phyloP scores from a whole-genome alignment of 1,139 yeast species.

The Suhomyces maxii region DNA sequence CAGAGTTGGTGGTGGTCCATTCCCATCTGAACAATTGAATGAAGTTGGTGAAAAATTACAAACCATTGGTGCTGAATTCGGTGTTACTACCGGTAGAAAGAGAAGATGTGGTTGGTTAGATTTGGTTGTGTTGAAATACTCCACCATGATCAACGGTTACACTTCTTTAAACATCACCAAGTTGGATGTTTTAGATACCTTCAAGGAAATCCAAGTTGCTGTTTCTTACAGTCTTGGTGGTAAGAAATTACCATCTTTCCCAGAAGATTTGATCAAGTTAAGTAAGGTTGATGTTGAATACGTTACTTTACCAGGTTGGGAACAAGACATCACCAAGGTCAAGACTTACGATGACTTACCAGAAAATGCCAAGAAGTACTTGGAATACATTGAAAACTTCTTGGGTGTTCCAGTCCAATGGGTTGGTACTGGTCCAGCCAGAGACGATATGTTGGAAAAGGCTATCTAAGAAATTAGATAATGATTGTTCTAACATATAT shows the following conservation, averaged over 20 bases:
- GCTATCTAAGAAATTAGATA: constrained; percentile 11
- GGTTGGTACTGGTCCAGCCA: constrained; percentile 99
- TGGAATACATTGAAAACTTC: constrained; percentile 81
- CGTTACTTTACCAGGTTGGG: constrained; percentile 93
- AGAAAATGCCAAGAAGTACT: constrained; percentile 78
- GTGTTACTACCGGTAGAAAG: constrained; percentile 99
- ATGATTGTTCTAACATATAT: too few relatives aligned
- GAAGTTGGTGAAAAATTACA: constrained; percentile 85
- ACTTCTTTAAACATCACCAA: constrained; percentile 93
- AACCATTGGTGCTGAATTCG: constrained; percentile 89
- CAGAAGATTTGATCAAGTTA: constrained; percentile 81
- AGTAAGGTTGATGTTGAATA: constrained; percentile 91
- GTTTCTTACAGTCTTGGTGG: constrained; percentile 80
- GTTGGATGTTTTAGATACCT: constrained; percentile 88
- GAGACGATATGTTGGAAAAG: constrained; percentile 76
- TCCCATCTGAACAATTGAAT: constrained; percentile 96
- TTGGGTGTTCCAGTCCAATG: constrained; percentile 84
- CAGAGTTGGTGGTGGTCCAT: constrained; percentile 99
- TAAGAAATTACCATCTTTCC: constrained; percentile 73
- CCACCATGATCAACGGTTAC: constrained; percentile 89
- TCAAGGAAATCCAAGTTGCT: constrained; percentile 85
- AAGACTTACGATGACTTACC: constrained; percentile 78
- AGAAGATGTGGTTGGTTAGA: constrained; percentile 99
- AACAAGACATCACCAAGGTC: constrained; percentile 73
- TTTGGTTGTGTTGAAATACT: constrained; percentile 88